Base-by-base conservation (phyloP, 2,329 filamentous ascomycete genomes). In the Aspergillus felis region DNA sequence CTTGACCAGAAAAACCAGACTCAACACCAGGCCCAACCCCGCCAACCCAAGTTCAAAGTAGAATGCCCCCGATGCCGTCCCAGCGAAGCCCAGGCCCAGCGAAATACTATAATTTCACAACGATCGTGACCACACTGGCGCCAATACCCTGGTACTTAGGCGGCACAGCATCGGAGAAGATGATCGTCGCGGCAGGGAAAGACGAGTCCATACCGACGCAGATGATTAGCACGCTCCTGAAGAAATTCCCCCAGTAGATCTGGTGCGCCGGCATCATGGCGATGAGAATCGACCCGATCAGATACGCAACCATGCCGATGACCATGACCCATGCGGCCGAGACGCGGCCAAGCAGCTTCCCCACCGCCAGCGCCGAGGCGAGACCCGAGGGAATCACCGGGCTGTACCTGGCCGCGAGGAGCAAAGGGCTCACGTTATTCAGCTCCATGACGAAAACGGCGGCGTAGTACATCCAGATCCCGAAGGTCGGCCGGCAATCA, bases 401-500 rank as follows among this genome's bases (percentile, higher is more conserved):
- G 42, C 53, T 52, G 17, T 59, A 38, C 56, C 60, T 59, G 12
- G 58, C 60, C 3, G 52, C 51, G 7, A 59, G 50, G 7, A 52
- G 54, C 17, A 56, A 28, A 6, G 50, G 49, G 48, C 35, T 47
- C 14, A 52, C 20, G 4, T 35, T 28, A 4, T 35, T 42, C 7
- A 56, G 35, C 24, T 52, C 52, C 32, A 57, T 49, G 9, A 58
- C 42, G 25, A 57, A 57, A 27, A 44, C 38, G 50, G 46, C 53
- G 17, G 52, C 42, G 58, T 78, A 78, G 61, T 67, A 78, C n/a
- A 77, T 62, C 71, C 70, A 76, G 38, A 76, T 74, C 0, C 76
- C 76, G 56, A 78, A 78, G 42, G 66, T 70, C 32, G 22, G 22
- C 71, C 71, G 22, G 61, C 61, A 25, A 68, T 53, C 9, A 73